Conservation (phyloP, 208 protist species). For the Trypanosoma theileri region DNA sequence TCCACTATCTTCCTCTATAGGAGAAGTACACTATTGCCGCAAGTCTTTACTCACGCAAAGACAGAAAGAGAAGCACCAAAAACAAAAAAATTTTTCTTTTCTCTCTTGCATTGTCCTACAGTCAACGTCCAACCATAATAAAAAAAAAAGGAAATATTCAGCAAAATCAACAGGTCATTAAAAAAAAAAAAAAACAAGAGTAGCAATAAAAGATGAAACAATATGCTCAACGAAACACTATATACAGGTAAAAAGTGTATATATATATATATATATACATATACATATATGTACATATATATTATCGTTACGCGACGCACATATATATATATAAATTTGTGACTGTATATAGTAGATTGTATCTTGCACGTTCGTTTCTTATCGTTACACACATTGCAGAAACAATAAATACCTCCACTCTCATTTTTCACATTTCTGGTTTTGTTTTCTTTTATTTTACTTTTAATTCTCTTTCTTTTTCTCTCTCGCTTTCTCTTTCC, state of each 20-base stretch:
- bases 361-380: too few species aligned
- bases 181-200: neutral
- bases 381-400: too few species aligned
- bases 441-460: neutral
- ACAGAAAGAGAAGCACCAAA: neutral
- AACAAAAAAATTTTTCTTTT: too few species aligned
- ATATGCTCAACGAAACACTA: conserved; percentile 11
- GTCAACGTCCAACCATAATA: too few species aligned
- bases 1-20: too few species aligned
- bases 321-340: neutral
- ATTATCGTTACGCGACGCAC: too few species aligned
- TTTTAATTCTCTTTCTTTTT: neutral
- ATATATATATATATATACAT: neutral
- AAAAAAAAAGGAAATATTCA: neutral
- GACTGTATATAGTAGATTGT: neutral
- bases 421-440: too few species aligned
- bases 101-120: too few species aligned
- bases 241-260: neutral
- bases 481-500: conserved; percentile 3
- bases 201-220: neutral
- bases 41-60: neutral
- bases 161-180: neutral
- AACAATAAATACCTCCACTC: too few species aligned
- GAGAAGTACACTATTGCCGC: too few species aligned
- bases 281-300: conserved; percentile 1